A percentile compares a stretch with the other conserved stretches of the same genome.
Conservation (phyloP, 208 protist genomes). For the Crithidia sp. region DNA sequence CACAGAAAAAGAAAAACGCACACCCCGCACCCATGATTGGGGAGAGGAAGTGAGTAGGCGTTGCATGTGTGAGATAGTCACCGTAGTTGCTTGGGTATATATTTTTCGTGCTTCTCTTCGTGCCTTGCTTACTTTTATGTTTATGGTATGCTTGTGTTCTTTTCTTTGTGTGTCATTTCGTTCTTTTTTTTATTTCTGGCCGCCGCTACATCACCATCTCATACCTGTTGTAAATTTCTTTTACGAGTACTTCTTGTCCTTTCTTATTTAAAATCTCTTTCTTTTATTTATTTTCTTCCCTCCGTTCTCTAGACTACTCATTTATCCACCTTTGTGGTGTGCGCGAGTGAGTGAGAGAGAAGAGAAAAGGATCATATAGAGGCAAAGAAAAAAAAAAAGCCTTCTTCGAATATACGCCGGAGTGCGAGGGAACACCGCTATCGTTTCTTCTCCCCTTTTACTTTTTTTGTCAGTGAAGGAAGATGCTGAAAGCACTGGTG, state of each 20-base stretch:
- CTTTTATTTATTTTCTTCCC: background rate
- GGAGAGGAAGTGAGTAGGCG: too few relatives aligned
- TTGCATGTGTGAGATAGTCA: background rate
- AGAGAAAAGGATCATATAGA: background rate
- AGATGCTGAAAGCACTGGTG: too few relatives aligned
- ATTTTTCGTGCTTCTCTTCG: background rate
- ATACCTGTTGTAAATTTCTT: slow-evolving; percentile 7
- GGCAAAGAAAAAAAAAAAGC: background rate
- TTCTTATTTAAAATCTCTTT: background rate
- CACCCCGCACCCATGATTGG: too few relatives aligned
- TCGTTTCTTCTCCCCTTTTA: too few relatives aligned
- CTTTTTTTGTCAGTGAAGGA: too few relatives aligned
- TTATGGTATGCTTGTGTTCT: background rate
- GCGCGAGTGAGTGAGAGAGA: too few relatives aligned
- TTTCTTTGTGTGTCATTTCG: too few relatives aligned
- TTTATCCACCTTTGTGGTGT: too few relatives aligned
- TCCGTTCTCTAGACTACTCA: background rate
- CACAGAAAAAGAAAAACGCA: background rate
- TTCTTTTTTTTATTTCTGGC: slow-evolving; percentile 10
- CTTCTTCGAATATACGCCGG: background rate
- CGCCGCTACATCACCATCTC: slow-evolving; percentile 21
- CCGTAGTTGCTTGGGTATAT: background rate
- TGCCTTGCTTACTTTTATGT: slow-evolving; percentile 1
- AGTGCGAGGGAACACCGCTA: too few relatives aligned
- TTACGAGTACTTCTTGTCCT: slow-evolving; percentile 7